phyloP scores from a whole-genome alignment of 495 filamentous ascomycete genomes.

The Symbiotaphrina buchneri region DNA sequence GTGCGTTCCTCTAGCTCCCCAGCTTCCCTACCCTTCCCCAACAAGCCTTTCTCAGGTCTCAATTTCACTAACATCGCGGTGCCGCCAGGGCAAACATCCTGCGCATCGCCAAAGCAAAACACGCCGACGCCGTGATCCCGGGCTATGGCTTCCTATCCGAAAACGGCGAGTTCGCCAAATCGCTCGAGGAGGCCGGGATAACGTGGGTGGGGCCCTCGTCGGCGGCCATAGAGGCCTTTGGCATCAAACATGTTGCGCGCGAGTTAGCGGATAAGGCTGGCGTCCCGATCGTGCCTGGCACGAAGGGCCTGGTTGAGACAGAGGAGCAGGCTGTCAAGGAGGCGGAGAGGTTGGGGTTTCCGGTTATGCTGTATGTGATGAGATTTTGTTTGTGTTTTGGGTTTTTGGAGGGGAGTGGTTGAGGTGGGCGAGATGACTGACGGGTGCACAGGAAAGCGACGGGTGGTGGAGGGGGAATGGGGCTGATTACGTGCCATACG shows the following conservation, averaged over 20 bases:
- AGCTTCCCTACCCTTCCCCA: too few species aligned
- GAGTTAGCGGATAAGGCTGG: slow-evolving; percentile 23
- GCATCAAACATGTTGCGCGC: slow-evolving; percentile 31
- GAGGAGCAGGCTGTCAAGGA: slow-evolving; percentile 21
- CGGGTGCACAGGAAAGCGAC: slow-evolving; percentile 33
- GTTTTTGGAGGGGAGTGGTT: too few species aligned
- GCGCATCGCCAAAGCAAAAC: slow-evolving; percentile 18
- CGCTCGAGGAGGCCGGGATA: slow-evolving; percentile 22
- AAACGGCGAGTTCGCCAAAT: slow-evolving; percentile 29
- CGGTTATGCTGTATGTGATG: too few species aligned
- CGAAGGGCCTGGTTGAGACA: slow-evolving; percentile 19
- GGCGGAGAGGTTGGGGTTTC: slow-evolving; percentile 23
- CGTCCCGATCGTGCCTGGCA: slow-evolving; percentile 30
- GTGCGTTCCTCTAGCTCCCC: too few species aligned
- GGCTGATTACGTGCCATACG: slow-evolving; percentile 18
- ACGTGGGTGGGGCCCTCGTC: slow-evolving; percentile 29
- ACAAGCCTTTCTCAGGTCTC: too few species aligned
- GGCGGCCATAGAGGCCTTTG: slow-evolving; percentile 28
- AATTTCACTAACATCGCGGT: too few species aligned
- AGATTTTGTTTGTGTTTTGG: too few species aligned
- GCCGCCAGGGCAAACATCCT: slow-evolving; percentile 22
- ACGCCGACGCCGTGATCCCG: slow-evolving; percentile 26
- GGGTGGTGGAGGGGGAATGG: slow-evolving; percentile 35
- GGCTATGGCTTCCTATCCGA: slow-evolving; percentile 38
- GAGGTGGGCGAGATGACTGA: too few species aligned